phyloP scores from a whole-genome alignment of 805 yeast species.

The Saccharomyces kudriavzevii region DNA sequence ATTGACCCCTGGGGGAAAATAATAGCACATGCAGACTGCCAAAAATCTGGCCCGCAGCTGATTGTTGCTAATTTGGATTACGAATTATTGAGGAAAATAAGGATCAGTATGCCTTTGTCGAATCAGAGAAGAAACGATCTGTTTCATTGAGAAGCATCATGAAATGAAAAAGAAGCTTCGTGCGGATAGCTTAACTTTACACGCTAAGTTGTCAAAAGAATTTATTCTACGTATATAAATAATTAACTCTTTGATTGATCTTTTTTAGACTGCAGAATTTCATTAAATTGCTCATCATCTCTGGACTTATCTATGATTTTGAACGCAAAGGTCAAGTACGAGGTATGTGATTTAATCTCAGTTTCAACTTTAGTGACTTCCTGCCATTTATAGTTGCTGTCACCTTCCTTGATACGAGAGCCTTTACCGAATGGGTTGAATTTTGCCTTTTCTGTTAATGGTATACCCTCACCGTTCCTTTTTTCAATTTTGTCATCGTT shows the following conservation, averaged over 20 bases:
- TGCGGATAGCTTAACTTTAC: neutral
- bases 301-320: conserved; percentile 28
- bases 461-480: conserved; percentile 21
- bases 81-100: conserved; percentile 38
- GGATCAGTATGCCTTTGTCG: conserved; percentile 72
- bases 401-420: conserved; percentile 78
- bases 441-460: conserved; percentile 38
- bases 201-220: neutral
- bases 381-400: conserved; percentile 67
- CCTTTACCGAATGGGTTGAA: conserved; percentile 95
- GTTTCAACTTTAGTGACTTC: conserved; percentile 76
- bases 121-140: conserved; percentile 52
- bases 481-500: conserved; percentile 21
- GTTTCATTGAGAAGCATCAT: neutral
- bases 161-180: neutral
- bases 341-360: conserved; percentile 89
- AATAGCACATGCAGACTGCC: conserved; percentile 47
- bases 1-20: conserved; percentile 91
- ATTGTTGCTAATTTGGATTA: conserved; percentile 63
- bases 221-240: neutral
- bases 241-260: neutral
- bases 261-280: conserved; percentile 1
- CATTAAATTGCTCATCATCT: conserved; percentile 9
- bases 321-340: conserved; percentile 85
- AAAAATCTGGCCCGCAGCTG: conserved; percentile 36